These are phyloP conservation scores for Byssoonygena ceratinophila DNA, from an alignment of 2,329 filamentous ascomycete genomes.

Conservation along the genomic window DNA sequence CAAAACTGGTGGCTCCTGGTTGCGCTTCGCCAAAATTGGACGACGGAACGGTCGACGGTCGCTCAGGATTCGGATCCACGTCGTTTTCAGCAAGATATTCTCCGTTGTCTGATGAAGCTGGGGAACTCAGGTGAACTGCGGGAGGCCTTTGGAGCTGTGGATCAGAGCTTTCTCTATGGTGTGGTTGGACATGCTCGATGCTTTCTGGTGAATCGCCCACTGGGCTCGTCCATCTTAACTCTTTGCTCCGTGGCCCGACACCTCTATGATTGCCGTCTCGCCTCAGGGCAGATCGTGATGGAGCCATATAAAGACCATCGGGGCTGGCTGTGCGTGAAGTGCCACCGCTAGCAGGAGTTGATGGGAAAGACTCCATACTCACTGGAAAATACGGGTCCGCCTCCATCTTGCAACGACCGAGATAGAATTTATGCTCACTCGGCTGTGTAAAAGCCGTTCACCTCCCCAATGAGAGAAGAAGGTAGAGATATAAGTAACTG, in stretches of 20 bases:
- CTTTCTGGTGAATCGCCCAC: background rate
- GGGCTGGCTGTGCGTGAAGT: slow-evolving; percentile 3
- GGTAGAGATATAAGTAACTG: too few relatives aligned
- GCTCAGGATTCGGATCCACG: background rate
- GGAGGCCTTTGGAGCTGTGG: background rate
- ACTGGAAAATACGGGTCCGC: background rate
- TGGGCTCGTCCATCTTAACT: background rate
- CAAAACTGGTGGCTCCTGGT: background rate
- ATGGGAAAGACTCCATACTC: background rate
- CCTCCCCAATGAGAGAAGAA: too few relatives aligned
- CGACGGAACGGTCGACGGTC: background rate
- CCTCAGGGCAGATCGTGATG: background rate
- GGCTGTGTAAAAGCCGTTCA: background rate
- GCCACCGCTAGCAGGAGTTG: background rate
- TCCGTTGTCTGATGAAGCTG: background rate
- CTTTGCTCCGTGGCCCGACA: background rate
- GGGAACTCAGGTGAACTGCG: background rate
- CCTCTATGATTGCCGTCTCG: background rate
- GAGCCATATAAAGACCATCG: background rate
- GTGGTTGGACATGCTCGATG: background rate
- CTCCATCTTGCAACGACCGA: background rate
- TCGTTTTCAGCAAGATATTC: background rate
- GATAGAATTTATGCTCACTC: background rate
- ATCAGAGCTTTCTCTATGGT: background rate
- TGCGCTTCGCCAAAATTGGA: background rate